These are phyloP conservation scores for Phytophthora constricta DNA, from an alignment of 352 stramenopile genomes.

Conservation along the genomic window DNA sequence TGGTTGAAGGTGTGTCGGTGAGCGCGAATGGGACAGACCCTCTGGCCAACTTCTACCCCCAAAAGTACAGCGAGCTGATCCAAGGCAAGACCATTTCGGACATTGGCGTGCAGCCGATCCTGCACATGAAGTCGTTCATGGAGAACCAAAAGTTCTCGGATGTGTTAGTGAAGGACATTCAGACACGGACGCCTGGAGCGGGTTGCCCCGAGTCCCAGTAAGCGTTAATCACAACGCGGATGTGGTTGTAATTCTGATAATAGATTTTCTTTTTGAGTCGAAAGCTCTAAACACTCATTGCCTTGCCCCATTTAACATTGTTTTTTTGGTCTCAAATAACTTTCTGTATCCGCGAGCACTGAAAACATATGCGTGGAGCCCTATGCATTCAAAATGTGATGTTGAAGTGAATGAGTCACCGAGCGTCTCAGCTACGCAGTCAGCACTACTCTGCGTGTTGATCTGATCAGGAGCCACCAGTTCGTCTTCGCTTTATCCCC, in stretches of 20 bases:
- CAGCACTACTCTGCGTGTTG: neutral
- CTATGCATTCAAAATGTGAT: too few species aligned
- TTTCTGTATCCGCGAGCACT: too few species aligned
- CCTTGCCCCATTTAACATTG: too few species aligned
- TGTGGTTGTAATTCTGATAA: neutral
- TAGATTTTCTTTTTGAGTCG: neutral
- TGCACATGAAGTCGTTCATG: slow-evolving; percentile 98
- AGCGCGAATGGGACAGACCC: slow-evolving; percentile 46
- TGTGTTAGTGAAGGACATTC: slow-evolving; percentile 87
- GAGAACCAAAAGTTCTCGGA: slow-evolving; percentile 84
- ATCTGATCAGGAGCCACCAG: neutral
- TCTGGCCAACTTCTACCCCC: slow-evolving; percentile 90
- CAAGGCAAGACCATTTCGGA: slow-evolving; percentile 91
- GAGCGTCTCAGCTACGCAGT: too few species aligned
- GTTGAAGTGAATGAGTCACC: too few species aligned
- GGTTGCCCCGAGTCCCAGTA: slow-evolving; percentile 58
- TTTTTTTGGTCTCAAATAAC: too few species aligned
- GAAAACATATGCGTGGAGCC: too few species aligned
- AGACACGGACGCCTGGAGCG: slow-evolving; percentile 58
- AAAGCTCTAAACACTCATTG: neutral
- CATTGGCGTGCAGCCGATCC: slow-evolving; percentile 94
- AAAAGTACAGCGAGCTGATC: slow-evolving; percentile 93
- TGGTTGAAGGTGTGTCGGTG: slow-evolving; percentile 73
- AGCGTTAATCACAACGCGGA: neutral
- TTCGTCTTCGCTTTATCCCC: neutral